phyloP scores from a whole-genome alignment of 1,139 yeast species.

The Diutina rugosa region DNA sequence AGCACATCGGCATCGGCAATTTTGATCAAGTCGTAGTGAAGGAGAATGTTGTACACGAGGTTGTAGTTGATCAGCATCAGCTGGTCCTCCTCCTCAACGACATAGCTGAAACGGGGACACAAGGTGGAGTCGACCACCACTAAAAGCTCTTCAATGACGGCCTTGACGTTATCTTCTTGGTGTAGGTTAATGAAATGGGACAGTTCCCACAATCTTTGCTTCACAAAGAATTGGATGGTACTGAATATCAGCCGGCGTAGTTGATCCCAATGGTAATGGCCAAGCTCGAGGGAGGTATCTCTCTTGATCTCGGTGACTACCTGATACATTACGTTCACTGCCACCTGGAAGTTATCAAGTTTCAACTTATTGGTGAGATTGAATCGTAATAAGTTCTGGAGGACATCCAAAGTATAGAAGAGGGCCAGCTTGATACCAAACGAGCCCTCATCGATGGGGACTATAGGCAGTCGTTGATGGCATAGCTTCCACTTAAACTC shows the following conservation, averaged over 20 bases:
- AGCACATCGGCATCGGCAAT: constrained; percentile 3
- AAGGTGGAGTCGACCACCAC: constrained; percentile 6
- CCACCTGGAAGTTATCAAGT: constrained; percentile 16
- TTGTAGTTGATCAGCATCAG: constrained; percentile 6
- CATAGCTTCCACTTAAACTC: constrained; percentile 31
- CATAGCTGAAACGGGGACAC: constrained; percentile 5
- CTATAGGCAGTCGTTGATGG: constrained; percentile 24
- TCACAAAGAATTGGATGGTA: constrained; percentile 5
- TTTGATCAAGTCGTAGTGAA: constrained; percentile 4
- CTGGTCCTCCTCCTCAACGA: constrained; percentile 5
- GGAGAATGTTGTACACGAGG: constrained; percentile 6
- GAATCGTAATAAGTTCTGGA: constrained; percentile 24
- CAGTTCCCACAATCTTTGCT: constrained; percentile 4
- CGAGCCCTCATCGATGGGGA: constrained; percentile 15
- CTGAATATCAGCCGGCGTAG: constrained; percentile 5
- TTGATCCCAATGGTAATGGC: constrained; percentile 7
- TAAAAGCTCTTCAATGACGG: constrained; percentile 7
- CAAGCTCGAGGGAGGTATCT: constrained; percentile 5
- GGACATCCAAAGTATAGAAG: constrained; percentile 25
- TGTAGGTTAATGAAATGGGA: constrained; percentile 4
- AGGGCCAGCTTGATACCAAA: constrained; percentile 17
- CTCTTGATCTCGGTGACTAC: constrained; percentile 9
- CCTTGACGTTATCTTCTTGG: constrained; percentile 7
- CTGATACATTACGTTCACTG: constrained; percentile 13
- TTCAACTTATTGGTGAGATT: constrained; percentile 25